Evolutionary conservation across 148 eudicot species (phyloP).

Genomic region (Nepenthes mirabilis): DNA sequence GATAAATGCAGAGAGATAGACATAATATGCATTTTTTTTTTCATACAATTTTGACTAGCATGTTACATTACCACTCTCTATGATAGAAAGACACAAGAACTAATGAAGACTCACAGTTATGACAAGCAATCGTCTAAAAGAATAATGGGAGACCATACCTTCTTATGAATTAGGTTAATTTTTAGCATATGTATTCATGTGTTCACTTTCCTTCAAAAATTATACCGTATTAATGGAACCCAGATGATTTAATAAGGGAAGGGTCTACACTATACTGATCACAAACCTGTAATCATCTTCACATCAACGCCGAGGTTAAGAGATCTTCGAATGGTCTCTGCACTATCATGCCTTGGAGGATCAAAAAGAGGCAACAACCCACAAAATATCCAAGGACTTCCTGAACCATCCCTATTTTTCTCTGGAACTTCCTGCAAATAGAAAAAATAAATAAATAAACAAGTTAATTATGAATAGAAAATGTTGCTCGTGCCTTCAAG

Average conservation of each 20-base stretch:
- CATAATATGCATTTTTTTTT: no score
- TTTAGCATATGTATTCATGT: no score
- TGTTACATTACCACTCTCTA: no score
- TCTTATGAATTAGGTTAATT: no score
- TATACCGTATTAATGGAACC: no score
- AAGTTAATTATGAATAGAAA: background rate
- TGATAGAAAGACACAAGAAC: background rate
- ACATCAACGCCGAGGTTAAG: constrained; percentile 71
- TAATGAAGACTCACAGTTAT: background rate
- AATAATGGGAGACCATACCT: no score
- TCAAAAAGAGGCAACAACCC: constrained; percentile 65
- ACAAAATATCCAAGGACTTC: constrained; percentile 66
- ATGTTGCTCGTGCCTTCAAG: no score
- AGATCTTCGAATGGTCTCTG: constrained; percentile 66
- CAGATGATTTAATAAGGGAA: background rate
- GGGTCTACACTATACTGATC: background rate
- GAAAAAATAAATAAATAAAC: background rate
- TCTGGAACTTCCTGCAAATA: constrained; percentile 55
- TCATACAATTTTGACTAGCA: no score
- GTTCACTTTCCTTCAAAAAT: no score
- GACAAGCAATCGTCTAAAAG: no score
- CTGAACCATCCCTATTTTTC: constrained; percentile 38
- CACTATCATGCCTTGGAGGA: constrained; percentile 80
- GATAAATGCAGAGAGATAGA: no score
- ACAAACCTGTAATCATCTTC: constrained; percentile 66